phyloP scores from a whole-genome alignment of 2,329 filamentous ascomycete genomes.

The Monilinia polystroma region DNA sequence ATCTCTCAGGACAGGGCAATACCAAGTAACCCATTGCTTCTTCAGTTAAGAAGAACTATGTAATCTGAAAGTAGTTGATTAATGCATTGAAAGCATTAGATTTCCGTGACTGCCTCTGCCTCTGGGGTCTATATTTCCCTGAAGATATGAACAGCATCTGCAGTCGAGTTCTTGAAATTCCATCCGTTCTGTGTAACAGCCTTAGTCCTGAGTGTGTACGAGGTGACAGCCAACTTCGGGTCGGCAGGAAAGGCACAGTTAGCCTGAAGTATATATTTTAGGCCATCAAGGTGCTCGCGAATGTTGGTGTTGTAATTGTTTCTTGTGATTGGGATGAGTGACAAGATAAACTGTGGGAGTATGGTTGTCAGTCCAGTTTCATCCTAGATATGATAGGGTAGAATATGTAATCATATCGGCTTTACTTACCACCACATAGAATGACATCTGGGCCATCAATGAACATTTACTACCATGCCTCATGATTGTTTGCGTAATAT shows the following conservation, averaged over 20 bases:
- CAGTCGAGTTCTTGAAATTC: not conserved
- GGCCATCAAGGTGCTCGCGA: not conserved
- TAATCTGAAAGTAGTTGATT: not conserved
- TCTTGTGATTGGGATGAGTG: not conserved
- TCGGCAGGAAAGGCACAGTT: not conserved
- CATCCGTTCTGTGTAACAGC: not conserved
- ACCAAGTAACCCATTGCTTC: not conserved
- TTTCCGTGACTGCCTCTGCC: not conserved
- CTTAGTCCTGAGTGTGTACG: not conserved
- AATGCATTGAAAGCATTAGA: not conserved
- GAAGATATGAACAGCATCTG: not conserved
- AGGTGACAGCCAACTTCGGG: not conserved
- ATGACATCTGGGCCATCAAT: not conserved
- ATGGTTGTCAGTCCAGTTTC: not conserved
- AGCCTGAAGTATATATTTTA: not conserved
- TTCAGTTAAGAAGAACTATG: not conserved
- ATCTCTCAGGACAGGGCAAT: not conserved
- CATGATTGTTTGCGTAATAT: not conserved
- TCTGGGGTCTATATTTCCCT: not conserved
- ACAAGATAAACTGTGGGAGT: not conserved
- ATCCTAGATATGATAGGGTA: not conserved
- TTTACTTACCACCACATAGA: not conserved
- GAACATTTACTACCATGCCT: not conserved
- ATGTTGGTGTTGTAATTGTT: not conserved
- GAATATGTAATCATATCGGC: not conserved